A percentile compares a stretch with the other conserved stretches of the same genome.
phyloP scores from a whole-genome alignment of 148 eudicot genomes.

The Rhododendron henanense region DNA sequence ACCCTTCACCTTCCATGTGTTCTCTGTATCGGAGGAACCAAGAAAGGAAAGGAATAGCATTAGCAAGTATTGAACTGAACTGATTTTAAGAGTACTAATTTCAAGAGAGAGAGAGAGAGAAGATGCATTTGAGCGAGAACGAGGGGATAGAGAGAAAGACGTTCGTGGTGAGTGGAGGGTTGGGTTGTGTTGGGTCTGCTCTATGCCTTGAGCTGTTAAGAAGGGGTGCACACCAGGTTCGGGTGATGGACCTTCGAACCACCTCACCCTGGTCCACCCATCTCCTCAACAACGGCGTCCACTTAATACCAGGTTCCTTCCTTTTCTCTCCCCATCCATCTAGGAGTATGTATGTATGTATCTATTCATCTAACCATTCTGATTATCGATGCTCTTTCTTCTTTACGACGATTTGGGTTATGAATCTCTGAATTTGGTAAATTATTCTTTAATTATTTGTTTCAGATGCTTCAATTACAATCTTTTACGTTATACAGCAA shows the following conservation, averaged over 20 bases:
- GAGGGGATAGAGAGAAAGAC: slow-evolving; percentile 81
- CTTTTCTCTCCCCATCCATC: neutral
- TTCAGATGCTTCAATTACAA: neutral
- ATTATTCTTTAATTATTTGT: neutral
- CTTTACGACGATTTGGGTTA: neutral
- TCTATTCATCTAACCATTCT: neutral
- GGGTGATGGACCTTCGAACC: slow-evolving; percentile 53
- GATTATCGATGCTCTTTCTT: neutral
- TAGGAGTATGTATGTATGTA: neutral
- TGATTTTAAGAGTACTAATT: neutral
- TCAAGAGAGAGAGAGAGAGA: neutral
- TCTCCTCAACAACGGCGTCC: slow-evolving; percentile 43
- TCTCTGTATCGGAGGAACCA: neutral
- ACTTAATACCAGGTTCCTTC: slow-evolving; percentile 37
- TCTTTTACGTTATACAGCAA: neutral
- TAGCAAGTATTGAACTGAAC: neutral
- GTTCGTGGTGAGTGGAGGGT: slow-evolving; percentile 76
- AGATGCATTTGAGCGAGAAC: slow-evolving; percentile 46
- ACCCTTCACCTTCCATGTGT: neutral
- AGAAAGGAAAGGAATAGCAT: neutral
- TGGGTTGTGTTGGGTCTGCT: slow-evolving; percentile 78
- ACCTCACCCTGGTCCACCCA: slow-evolving; percentile 48
- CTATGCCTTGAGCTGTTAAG: slow-evolving; percentile 72
- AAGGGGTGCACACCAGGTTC: slow-evolving; percentile 67
- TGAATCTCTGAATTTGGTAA: neutral